Base-by-base conservation (phyloP, 2,329 filamentous ascomycete genomes). In the Plectosphaerella sp. region DNA sequence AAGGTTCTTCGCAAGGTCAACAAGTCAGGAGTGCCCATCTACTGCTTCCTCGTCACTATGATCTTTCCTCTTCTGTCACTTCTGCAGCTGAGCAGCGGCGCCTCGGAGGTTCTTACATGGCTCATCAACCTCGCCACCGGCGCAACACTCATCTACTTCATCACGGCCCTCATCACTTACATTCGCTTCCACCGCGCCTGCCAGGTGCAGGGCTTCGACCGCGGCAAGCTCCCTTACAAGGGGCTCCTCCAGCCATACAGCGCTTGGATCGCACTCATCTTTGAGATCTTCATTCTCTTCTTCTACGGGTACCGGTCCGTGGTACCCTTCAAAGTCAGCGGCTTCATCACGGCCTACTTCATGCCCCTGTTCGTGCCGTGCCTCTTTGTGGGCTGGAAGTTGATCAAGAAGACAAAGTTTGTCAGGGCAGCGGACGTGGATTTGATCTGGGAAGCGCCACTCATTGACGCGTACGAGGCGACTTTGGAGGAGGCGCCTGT, bases 161-260 rank as follows among this genome's bases (percentile, higher is more conserved):
- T 56, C 50, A 53, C 54, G 35, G 54, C 54, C 47, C 52, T 50
- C 36, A 72, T 87, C 50, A 78, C 84, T 1, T 86, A 82, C 0
- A 67, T 87, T n/a, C 81, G 84, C 24, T 87, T 87, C 71, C 80
- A 84, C 24, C 67, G 72, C 4, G 84, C 73, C 4, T 67, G 87
- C 50, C 71, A 72, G 46, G 62, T 67, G 2, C 84, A 87, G 57
- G 78, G 77, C n/a, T 77, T 83, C 48, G 53, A 56, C 50, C 54
- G 47, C 80, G 82, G 8, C 79, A 85, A 53, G 72, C 72, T 87
- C 0, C 83, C 84, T 0, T 87, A 83, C 68, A 80, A 77, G 54
- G 87, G 87, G 61, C 86, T 81, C 80, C 85, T 83, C 0, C 86
- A 87, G 54, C 84, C 84, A 0, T 78, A 72, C 52, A 83, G 84